Percentiles rank a stretch among this genome's conserved stretches.
Evolutionary conservation across 495 filamentous ascomycete genomes (phyloP).

Genomic region (Achaetomiella virescens): DNA sequence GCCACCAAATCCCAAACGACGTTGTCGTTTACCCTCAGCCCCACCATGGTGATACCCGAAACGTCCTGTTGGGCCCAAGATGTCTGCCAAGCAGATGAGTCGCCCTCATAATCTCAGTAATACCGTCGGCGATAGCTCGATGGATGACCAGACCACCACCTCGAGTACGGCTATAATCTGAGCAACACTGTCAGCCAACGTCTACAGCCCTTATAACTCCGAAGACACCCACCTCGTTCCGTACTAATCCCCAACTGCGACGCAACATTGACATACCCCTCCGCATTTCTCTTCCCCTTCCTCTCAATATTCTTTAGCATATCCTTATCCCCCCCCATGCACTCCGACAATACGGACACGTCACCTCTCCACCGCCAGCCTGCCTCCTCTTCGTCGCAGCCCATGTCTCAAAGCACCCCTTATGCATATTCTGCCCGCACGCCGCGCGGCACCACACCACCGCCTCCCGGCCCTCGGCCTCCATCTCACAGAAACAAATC

Average conservation of each 20-base stretch:
- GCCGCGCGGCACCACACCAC: conserved; percentile 66
- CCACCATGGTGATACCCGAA: too few relatives aligned
- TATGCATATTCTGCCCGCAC: conserved; percentile 77
- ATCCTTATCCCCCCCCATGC: conserved; percentile 54
- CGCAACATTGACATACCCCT: conserved; percentile 65
- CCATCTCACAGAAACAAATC: conserved; percentile 69
- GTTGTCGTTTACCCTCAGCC: too few relatives aligned
- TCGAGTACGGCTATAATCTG: conserved; percentile 23
- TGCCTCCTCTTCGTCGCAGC: conserved; percentile 45
- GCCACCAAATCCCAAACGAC: too few relatives aligned
- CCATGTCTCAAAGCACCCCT: conserved; percentile 67
- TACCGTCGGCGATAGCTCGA: conserved; percentile 5
- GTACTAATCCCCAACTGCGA: conserved; percentile 54
- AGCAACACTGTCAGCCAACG: not conserved
- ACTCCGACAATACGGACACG: conserved; percentile 58
- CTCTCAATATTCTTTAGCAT: conserved; percentile 42
- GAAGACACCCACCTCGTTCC: conserved; percentile 39
- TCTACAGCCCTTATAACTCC: not conserved
- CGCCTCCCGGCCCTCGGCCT: conserved; percentile 42
- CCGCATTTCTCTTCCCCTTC: conserved; percentile 35
- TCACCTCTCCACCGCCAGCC: conserved; percentile 35
- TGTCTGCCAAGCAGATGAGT: too few relatives aligned
- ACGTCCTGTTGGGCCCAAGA: too few relatives aligned
- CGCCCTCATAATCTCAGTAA: not conserved
- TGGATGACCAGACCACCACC: conserved; percentile 21